Percentiles rank a stretch among this genome's conserved stretches.
phyloP scores from a whole-genome alignment of 208 protist species.

The Spironucleus salmonicida region DNA sequence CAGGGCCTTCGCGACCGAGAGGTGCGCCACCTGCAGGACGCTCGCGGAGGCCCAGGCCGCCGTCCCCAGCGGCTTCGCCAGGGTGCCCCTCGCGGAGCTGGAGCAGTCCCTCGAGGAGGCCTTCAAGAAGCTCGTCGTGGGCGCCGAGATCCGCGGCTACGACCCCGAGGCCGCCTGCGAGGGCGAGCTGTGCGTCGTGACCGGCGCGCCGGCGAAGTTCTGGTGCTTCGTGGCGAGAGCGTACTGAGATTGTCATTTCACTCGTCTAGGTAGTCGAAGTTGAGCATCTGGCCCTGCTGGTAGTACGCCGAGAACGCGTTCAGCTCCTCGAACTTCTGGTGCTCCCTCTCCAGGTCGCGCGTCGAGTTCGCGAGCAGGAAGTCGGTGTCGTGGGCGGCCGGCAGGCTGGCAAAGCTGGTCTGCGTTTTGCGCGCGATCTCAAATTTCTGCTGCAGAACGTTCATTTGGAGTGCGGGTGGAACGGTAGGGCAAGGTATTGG shows the following conservation, averaged over 20 bases:
- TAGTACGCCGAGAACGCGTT: too few species aligned
- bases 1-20: conserved; percentile 27
- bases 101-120: conserved; percentile 37
- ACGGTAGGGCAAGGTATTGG: too few species aligned
- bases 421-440: too few species aligned
- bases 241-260: not conserved
- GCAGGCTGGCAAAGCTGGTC: too few species aligned
- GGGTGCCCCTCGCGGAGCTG: conserved; percentile 42
- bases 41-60: conserved; percentile 31
- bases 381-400: too few species aligned
- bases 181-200: conserved; percentile 39
- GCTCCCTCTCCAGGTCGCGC: too few species aligned
- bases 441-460: too few species aligned
- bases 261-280: too few species aligned
- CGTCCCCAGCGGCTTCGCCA: conserved; percentile 34
- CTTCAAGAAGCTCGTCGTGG: conserved; percentile 36
- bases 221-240: conserved; percentile 42
- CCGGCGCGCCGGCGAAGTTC: conserved; percentile 39
- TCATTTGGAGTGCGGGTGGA: too few species aligned
- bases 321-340: too few species aligned
- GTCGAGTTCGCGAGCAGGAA: too few species aligned
- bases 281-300: too few species aligned
- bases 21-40: not conserved
- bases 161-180: conserved; percentile 32
- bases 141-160: conserved; percentile 43